Conservation (phyloP, 495 filamentous ascomycete genomes). For the Trichoderma orchidacearum region DNA sequence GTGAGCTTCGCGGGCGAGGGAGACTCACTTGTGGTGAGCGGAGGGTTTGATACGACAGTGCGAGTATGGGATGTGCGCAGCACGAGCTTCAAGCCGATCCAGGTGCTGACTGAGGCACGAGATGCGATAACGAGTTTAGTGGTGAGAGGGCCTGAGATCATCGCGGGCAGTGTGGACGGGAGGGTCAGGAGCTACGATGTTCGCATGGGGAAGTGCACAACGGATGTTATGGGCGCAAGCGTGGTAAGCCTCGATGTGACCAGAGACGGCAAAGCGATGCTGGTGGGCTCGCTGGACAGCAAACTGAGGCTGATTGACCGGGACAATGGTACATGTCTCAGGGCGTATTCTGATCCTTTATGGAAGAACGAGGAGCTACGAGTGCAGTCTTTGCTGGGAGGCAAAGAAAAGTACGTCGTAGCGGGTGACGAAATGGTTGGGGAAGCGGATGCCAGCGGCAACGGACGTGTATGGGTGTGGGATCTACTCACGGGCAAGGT, state of each 20-base stretch:
- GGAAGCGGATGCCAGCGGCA: conserved; percentile 13
- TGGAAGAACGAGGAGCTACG: conserved; percentile 58
- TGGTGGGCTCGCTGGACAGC: conserved; percentile 67
- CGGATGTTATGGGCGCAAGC: conserved; percentile 56
- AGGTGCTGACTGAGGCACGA: conserved; percentile 62
- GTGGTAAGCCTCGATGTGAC: conserved; percentile 60
- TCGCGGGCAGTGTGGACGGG: conserved; percentile 76
- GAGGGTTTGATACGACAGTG: conserved; percentile 70
- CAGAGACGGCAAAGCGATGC: conserved; percentile 53
- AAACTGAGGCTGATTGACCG: conserved; percentile 74
- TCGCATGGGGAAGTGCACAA: conserved; percentile 58
- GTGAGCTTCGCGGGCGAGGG: conserved; percentile 63
- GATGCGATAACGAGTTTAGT: conserved; percentile 59
- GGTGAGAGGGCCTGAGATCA: conserved; percentile 41
- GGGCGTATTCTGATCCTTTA: conserved; percentile 48
- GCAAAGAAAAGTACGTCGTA: conserved; percentile 62
- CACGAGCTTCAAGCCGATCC: conserved; percentile 52
- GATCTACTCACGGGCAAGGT: conserved; percentile 69
- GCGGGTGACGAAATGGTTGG: conserved; percentile 59
- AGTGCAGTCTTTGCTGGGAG: conserved; percentile 57
- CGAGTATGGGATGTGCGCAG: conserved; percentile 71
- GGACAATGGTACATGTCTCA: conserved; percentile 54
- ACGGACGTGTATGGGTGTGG: conserved; percentile 72
- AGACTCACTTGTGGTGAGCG: conserved; percentile 57
- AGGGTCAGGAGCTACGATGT: conserved; percentile 74